Percentiles rank a stretch among this genome's conserved stretches.
phyloP scores from a whole-genome alignment of 257 asterid genomes.

The Hygrophila difformis region DNA sequence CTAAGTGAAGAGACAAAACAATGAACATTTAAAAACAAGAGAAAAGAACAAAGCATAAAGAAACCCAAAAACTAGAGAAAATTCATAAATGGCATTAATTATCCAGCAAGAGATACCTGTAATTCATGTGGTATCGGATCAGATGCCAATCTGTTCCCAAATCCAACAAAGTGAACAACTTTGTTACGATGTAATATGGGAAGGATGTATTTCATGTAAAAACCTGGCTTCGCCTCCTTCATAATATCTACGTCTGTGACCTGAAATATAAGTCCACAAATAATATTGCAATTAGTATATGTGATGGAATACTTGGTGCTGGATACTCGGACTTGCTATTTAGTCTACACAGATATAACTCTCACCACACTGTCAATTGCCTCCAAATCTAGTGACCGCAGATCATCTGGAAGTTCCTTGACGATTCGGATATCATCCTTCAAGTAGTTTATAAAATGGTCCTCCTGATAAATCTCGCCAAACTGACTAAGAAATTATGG shows the following conservation, averaged over 20 bases:
- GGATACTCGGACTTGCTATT: neutral
- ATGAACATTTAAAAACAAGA: conserved; percentile 9
- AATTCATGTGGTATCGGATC: conserved; percentile 74
- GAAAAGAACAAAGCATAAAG: neutral
- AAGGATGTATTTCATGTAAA: conserved; percentile 73
- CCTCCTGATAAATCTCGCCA: conserved; percentile 96
- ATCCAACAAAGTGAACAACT: conserved; percentile 95
- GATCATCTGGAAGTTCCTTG: conserved; percentile 73
- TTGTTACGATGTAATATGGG: conserved; percentile 75
- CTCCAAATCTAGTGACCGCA: conserved; percentile 81
- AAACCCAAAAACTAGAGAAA: conserved; percentile 2
- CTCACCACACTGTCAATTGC: conserved; percentile 94
- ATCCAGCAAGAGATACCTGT: conserved; percentile 47
- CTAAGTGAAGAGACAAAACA: conserved; percentile 25
- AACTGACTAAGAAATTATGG: conserved; percentile 85
- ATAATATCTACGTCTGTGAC: conserved; percentile 68
- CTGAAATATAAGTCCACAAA: conserved; percentile 36
- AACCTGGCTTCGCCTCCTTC: conserved; percentile 97
- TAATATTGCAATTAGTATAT: conserved; percentile 12
- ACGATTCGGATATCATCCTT: conserved; percentile 75
- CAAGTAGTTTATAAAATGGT: conserved; percentile 79
- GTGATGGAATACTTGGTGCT: conserved; percentile 1
- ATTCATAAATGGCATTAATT: conserved; percentile 15
- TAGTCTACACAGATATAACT: conserved; percentile 16
- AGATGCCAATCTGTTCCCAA: conserved; percentile 98